phyloP scores from a whole-genome alignment of 1,284 basidiomycete species.

The Tetrapyrgos nigripes region DNA sequence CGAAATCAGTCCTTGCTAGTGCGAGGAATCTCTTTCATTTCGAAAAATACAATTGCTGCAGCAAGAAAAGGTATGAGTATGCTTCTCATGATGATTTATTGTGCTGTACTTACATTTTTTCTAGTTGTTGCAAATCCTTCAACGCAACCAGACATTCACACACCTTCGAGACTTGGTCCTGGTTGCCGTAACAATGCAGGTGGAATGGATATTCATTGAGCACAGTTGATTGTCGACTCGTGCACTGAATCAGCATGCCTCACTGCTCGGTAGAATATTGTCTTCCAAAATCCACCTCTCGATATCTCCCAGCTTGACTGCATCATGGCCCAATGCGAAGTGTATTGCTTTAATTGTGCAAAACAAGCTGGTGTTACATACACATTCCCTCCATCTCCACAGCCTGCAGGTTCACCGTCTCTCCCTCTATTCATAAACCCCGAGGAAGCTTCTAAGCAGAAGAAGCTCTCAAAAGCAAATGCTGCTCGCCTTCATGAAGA shows the following conservation, averaged over 20 bases:
- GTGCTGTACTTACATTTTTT: not conserved
- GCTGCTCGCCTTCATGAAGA: not conserved
- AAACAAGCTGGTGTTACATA: not conserved
- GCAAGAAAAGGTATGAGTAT: not conserved
- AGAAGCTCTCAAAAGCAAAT: not conserved
- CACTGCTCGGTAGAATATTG: not conserved
- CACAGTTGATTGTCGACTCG: not conserved
- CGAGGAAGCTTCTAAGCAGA: not conserved
- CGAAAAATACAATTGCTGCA: not conserved
- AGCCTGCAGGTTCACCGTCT: not conserved
- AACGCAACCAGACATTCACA: not conserved
- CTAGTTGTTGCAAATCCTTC: not conserved
- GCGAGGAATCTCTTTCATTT: not conserved
- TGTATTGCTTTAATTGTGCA: not conserved
- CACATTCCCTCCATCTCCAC: not conserved
- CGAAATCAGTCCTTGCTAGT: not conserved
- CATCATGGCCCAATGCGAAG: not conserved
- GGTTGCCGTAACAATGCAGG: not conserved
- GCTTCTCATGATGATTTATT: not conserved
- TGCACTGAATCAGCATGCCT: not conserved
- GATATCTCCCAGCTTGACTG: not conserved
- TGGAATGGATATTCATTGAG: not conserved
- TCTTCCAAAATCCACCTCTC: constrained; percentile 1
- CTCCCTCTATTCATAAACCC: not conserved
- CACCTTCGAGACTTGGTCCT: not conserved